phyloP scores from a whole-genome alignment of 225 moss, liverwort and hornwort genomes.

The Lunularia cruciata region DNA sequence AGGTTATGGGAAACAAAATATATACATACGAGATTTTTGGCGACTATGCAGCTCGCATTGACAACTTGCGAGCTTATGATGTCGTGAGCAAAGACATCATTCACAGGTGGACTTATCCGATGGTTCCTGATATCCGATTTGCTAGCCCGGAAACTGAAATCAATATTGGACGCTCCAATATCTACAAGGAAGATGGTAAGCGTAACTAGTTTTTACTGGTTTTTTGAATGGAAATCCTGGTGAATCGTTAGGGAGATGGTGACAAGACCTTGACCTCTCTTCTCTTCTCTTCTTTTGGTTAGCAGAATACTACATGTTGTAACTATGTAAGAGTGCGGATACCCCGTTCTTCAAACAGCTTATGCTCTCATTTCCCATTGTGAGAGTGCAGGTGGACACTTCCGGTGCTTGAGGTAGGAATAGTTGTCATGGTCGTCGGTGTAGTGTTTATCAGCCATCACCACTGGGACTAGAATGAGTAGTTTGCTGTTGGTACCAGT shows the following conservation, averaged over 20 bases:
- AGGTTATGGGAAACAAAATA: conserved; percentile 99
- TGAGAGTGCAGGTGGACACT: no score
- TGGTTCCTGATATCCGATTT: conserved; percentile 91
- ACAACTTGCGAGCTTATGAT: conserved; percentile 87
- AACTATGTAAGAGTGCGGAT: neutral
- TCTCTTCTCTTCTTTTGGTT: no score
- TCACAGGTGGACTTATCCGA: conserved; percentile 90
- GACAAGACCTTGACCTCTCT: no score
- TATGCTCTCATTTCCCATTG: no score
- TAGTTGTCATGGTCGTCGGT: no score
- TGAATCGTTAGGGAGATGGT: no score
- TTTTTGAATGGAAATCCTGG: no score
- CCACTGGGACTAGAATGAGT: no score
- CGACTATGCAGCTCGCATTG: conserved; percentile 94
- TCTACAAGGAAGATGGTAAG: conserved; percentile 90
- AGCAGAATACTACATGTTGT: neutral
- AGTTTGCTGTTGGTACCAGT: neutral
- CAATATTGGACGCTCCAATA: conserved; percentile 81
- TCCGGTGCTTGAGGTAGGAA: no score
- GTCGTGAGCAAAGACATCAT: conserved; percentile 95
- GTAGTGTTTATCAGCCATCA: no score
- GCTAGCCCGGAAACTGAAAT: conserved; percentile 62
- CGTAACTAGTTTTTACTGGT: no score
- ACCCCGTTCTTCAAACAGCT: neutral
- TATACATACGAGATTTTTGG: conserved; percentile 79